Evolutionary conservation across 2,329 filamentous ascomycete species (phyloP).

Genomic region (Cladosporium sp.): DNA sequence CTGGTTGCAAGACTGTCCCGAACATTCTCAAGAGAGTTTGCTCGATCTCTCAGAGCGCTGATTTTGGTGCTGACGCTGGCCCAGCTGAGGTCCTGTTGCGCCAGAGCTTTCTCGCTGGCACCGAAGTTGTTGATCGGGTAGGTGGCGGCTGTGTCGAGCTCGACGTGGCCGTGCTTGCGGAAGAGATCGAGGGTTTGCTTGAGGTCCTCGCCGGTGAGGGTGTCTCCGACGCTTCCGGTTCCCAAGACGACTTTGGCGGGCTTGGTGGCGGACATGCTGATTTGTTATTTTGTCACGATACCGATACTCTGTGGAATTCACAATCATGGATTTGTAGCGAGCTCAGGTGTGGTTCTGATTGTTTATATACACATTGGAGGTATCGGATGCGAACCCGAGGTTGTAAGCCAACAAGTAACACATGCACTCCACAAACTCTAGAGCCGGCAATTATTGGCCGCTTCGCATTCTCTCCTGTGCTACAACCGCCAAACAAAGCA

Average conservation of each 20-base stretch:
- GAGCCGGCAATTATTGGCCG: neutral
- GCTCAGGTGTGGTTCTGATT: neutral
- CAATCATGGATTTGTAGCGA: too few relatives aligned
- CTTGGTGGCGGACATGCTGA: neutral
- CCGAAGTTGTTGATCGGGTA: constrained; percentile 28
- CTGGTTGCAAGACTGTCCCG: constrained; percentile 37
- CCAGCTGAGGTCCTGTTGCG: constrained; percentile 23
- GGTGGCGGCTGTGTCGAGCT: constrained; percentile 33
- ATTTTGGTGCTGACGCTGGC: constrained; percentile 34
- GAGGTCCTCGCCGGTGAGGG: neutral
- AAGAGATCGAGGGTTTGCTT: constrained; percentile 13
- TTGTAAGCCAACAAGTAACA: neutral
- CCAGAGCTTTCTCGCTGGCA: constrained; percentile 31
- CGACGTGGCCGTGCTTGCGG: constrained; percentile 33
- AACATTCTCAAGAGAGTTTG: constrained; percentile 21
- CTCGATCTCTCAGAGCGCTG: neutral
- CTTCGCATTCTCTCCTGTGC: neutral
- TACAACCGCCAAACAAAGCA: neutral
- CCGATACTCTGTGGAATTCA: neutral
- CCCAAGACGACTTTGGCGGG: constrained; percentile 13
- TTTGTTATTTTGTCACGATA: neutral
- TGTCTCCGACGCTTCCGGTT: neutral
- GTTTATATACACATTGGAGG: neutral
- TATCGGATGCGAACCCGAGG: neutral
- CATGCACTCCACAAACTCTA: neutral